A percentile compares a stretch with the other conserved stretches of the same genome.
These are phyloP conservation scores for Hyphopichia fennica DNA, from an alignment of 1,139 yeast species.

Conservation along the genomic window DNA sequence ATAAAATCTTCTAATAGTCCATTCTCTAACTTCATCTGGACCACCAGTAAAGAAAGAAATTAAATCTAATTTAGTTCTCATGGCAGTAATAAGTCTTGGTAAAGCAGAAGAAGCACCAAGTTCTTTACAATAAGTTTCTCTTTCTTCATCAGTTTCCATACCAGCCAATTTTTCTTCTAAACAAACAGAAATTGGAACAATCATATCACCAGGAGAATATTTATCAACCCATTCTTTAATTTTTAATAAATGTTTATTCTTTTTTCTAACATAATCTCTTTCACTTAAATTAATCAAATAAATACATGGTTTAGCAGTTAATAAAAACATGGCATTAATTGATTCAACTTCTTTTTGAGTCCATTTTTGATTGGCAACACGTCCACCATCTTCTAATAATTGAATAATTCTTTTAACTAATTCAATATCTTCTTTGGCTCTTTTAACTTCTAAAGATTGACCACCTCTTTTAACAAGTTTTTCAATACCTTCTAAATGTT, in stretches of 20 bases:
- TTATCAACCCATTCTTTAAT: constrained; percentile 97
- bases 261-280: constrained; percentile 92
- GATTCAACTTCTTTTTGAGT: constrained; percentile 84
- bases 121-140: constrained; percentile 84
- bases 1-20: constrained; percentile 84
- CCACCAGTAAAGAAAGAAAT: constrained; percentile 86
- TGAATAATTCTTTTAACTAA: constrained; percentile 75
- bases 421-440: constrained; percentile 87
- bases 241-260: constrained; percentile 88
- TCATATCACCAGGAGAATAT: constrained; percentile 90
- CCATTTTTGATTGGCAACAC: constrained; percentile 93
- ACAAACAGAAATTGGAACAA: constrained; percentile 91
- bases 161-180: constrained; percentile 91
- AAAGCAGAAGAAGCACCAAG: constrained; percentile 83
- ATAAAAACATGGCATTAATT: constrained; percentile 81
- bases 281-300: constrained; percentile 93
- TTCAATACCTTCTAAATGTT: constrained; percentile 84
- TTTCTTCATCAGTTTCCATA: constrained; percentile 88
- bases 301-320: constrained; percentile 95
- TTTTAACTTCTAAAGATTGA: constrained; percentile 92
- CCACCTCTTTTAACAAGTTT: constrained; percentile 93
- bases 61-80: constrained; percentile 82
- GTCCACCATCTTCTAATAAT: constrained; percentile 77
- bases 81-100: constrained; percentile 81
- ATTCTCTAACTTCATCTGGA: constrained; percentile 83